Conservation (phyloP, 1,139 yeast species). For the Sugiyamaella neomexicana region DNA sequence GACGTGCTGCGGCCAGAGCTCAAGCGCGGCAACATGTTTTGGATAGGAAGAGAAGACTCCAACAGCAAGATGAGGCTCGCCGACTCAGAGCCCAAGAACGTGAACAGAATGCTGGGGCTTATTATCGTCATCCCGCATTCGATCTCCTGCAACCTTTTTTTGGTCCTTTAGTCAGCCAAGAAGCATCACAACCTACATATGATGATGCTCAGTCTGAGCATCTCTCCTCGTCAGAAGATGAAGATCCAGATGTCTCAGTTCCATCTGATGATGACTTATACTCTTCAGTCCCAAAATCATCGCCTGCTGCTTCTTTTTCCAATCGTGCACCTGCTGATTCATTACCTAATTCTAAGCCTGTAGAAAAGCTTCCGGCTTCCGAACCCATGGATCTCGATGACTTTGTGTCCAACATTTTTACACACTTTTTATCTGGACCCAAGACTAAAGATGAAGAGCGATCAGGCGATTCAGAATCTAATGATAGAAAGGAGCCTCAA, state of each 20-base stretch:
- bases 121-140: constrained; percentile 19
- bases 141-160: constrained; percentile 16
- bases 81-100: constrained; percentile 7
- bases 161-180: background rate
- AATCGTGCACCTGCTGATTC: background rate
- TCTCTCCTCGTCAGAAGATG: constrained; percentile 9
- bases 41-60: constrained; percentile 1
- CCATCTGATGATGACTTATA: constrained; percentile 19
- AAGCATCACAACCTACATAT: constrained; percentile 6
- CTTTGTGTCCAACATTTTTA: constrained; percentile 15
- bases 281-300: background rate
- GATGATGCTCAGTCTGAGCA: constrained; percentile 11
- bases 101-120: background rate
- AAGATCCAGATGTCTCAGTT: constrained; percentile 21
- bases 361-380: background rate
- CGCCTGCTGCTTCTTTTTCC: background rate
- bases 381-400: constrained; percentile 19
- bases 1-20: constrained; percentile 11
- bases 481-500: background rate
- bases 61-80: constrained; percentile 1
- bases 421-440: constrained; percentile 7
- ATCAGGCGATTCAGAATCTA: background rate
- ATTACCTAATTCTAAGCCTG: constrained; percentile 1
- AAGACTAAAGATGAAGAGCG: background rate
- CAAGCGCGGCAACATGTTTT: constrained; percentile 7